These are phyloP conservation scores for Barnettozyma vustinii DNA, from an alignment of 805 yeast species.

Conservation along the genomic window DNA sequence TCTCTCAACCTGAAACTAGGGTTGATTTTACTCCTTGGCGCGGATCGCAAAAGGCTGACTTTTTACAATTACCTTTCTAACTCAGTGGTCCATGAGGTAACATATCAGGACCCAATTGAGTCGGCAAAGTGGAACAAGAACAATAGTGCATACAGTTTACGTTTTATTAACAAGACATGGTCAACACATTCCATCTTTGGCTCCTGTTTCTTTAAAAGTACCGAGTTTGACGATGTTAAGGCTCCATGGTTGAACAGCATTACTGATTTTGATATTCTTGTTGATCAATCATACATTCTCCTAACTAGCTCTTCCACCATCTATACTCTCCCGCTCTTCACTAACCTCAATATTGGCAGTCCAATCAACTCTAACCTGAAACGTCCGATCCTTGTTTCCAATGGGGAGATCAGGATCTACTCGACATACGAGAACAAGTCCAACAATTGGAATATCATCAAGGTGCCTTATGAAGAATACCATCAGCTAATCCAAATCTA, in stretches of 20 bases:
- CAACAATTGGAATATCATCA: conserved; percentile 20
- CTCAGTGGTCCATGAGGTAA: conserved; percentile 4
- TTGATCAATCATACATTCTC: conserved; percentile 7
- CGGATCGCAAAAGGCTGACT: not conserved
- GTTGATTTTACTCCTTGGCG: conserved; percentile 4
- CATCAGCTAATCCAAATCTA: conserved; percentile 17
- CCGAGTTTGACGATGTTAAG: conserved; percentile 1
- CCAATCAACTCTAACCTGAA: conserved; percentile 23
- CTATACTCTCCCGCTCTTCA: conserved; percentile 3
- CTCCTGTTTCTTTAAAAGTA: conserved; percentile 17
- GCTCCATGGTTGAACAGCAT: conserved; percentile 5
- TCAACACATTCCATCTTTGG: conserved; percentile 26
- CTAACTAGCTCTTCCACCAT: conserved; percentile 2
- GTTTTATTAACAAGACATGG: conserved; percentile 21
- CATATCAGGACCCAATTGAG: conserved; percentile 1
- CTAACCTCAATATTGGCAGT: conserved; percentile 1
- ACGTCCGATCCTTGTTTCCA: conserved; percentile 20
- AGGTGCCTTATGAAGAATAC: conserved; percentile 20
- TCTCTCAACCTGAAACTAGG: conserved; percentile 9
- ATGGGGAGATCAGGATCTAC: conserved; percentile 21
- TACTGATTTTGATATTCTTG: not conserved
- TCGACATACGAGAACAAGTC: conserved; percentile 20
- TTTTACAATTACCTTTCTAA: not conserved
- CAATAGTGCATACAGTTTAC: conserved; percentile 13
- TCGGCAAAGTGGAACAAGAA: conserved; percentile 14